Evolutionary conservation across 441 rosid genomes (phyloP).

Genomic region (Isatis lusitanica): DNA sequence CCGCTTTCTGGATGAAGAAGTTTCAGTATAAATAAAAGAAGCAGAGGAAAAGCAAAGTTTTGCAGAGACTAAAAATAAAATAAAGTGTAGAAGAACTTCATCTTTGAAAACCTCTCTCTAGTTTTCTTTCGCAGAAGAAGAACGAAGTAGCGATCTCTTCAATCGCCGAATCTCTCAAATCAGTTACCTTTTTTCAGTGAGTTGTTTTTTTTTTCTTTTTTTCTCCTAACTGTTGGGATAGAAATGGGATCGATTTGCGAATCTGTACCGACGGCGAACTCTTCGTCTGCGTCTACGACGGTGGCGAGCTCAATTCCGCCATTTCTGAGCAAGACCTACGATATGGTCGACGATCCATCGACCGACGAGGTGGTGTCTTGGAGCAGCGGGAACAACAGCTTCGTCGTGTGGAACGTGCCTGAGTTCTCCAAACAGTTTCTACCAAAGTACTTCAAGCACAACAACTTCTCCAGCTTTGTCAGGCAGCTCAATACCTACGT

Average conservation of each 20-base stretch:
- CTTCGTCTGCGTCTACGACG: slow-evolving; percentile 1
- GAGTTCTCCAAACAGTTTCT: slow-evolving; percentile 62
- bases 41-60: neutral
- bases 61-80: neutral
- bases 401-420: slow-evolving; percentile 74
- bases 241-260: slow-evolving; percentile 33
- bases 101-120: neutral
- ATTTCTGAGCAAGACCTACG: slow-evolving; percentile 77
- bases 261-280: slow-evolving; percentile 30
- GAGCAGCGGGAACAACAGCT: slow-evolving; percentile 59
- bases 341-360: slow-evolving; percentile 68
- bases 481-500: slow-evolving; percentile 80
- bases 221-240: neutral
- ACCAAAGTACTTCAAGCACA: slow-evolving; percentile 78
- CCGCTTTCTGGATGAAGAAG: slow-evolving; percentile 27
- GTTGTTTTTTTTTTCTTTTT: neutral
- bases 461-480: slow-evolving; percentile 79
- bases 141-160: neutral
- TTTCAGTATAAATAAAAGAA: slow-evolving; percentile 13
- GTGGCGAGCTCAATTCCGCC: slow-evolving; percentile 53
- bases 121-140: neutral
- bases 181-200: neutral
- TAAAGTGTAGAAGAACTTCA: neutral
- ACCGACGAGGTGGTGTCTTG: slow-evolving; percentile 66
- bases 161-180: neutral